Base-by-base conservation (phyloP, 1,139 yeast species). In the Suhomyces terraborum region DNA sequence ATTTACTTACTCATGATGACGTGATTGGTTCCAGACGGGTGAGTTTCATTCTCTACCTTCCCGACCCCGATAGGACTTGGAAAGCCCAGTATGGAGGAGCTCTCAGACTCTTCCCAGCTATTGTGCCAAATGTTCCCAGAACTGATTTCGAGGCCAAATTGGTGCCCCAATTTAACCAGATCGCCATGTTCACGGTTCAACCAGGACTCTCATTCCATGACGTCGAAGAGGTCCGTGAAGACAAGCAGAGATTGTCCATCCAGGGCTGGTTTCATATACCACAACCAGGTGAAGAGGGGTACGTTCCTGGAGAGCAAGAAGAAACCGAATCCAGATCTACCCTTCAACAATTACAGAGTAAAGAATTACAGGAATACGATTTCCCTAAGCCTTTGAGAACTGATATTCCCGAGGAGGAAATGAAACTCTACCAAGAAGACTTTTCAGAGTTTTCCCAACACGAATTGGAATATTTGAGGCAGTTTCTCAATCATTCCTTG, bases 231-330 rank as follows among this genome's bases (percentile, higher is more conserved):
- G 98, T 94, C 2, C 78, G 84, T 49, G 95, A 83, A 2, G 95
- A 89, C 55, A 87, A 83, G 57, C 95, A 89, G 49, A 75, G 99
- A 54, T 69, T 93, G 35, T 86, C 96, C 1, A 88, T 94, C 47
- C 96, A 93, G 58, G 99, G 99, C 0, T 94, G 99, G 99, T 94
- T 93, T 61, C 99, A 94, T 61, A 88, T 91, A 36, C 98, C 98
- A 2, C 98, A 93, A 59, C 71, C 69, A 8, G 97, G 96, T 9
- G 98, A 94, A 62, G 82, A 79, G 27, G 98, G 97, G 0, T 91
- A 64, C 55, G 75, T 82, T 31, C 80, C 79, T 19, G 95, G 93
- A 6, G 95, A 86, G 57, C 88, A 86, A 57, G 91, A 83, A 52
- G 80, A 68, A 40, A 80, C 86, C 1, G 91, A 84, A 47, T 84